These are phyloP conservation scores for Chloris gayana DNA, from an alignment of 176 grass and related monocot species.

Conservation along the genomic window DNA sequence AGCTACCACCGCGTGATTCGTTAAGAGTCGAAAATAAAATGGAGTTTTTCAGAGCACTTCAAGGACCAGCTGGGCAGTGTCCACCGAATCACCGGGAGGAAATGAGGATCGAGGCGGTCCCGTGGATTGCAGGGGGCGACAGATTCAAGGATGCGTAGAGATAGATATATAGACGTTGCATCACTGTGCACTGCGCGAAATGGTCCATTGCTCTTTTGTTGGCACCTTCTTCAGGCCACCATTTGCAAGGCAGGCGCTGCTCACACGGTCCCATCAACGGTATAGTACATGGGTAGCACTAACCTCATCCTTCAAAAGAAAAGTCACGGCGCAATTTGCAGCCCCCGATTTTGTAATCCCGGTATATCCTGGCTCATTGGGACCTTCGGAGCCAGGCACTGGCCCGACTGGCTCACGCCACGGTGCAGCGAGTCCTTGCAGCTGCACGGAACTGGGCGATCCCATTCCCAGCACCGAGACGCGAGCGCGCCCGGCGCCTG, in stretches of 20 bases:
- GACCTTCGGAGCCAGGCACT: background rate
- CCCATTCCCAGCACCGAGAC: background rate
- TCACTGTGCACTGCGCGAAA: background rate
- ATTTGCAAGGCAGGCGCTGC: constrained; percentile 2
- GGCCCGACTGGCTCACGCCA: background rate
- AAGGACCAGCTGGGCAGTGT: background rate
- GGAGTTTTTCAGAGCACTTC: background rate
- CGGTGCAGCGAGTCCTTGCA: background rate
- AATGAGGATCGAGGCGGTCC: constrained; percentile 6
- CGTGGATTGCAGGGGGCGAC: background rate
- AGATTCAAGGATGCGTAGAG: background rate
- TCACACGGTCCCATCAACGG: background rate
- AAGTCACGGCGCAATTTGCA: background rate
- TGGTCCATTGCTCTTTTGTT: background rate
- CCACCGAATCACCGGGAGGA: background rate
- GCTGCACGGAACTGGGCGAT: background rate
- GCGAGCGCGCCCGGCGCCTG: background rate
- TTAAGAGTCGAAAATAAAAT: background rate
- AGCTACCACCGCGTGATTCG: background rate
- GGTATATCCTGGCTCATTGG: background rate
- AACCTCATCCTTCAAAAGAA: background rate
- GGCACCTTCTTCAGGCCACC: background rate
- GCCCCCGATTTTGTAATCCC: background rate
- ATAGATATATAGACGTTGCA: constrained; percentile 33
- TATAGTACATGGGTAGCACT: background rate